phyloP scores from a whole-genome alignment of 179 eudicot genomes.

The Silene noctiflora region DNA sequence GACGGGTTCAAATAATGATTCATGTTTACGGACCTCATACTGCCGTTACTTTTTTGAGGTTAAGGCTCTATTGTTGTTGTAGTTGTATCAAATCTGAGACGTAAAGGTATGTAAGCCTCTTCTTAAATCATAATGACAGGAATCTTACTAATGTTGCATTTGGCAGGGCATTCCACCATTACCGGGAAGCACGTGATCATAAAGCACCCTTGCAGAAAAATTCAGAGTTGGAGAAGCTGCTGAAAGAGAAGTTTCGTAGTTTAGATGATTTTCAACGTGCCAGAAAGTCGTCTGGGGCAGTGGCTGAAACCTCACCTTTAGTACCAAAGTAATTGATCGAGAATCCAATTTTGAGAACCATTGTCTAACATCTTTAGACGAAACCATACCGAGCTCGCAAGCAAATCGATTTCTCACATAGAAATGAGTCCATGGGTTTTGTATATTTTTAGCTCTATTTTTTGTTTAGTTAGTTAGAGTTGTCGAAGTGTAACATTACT shows the following conservation, averaged over 20 bases:
- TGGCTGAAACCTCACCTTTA: slow-evolving; percentile 24
- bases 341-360: slow-evolving; percentile 22
- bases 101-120: background rate
- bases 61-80: too few species aligned
- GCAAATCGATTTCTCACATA: slow-evolving; percentile 7
- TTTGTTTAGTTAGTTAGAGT: background rate
- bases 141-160: slow-evolving; percentile 2
- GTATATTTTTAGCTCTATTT: slow-evolving; percentile 15
- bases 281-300: slow-evolving; percentile 35
- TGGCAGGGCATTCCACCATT: slow-evolving; percentile 93
- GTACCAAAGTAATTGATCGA: background rate
- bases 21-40: too few species aligned
- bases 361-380: slow-evolving; percentile 23
- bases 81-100: background rate
- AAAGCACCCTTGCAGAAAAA: slow-evolving; percentile 59
- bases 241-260: slow-evolving; percentile 61
- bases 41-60: too few species aligned
- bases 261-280: slow-evolving; percentile 66
- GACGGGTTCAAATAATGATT: too few species aligned
- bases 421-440: slow-evolving; percentile 17
- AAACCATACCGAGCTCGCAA: slow-evolving; percentile 15
- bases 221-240: slow-evolving; percentile 61
- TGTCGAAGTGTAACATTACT: slow-evolving; percentile 5
- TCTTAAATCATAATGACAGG: background rate
- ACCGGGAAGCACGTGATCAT: slow-evolving; percentile 47